phyloP scores from a whole-genome alignment of 768 basidiomycete genomes.

The Boletus vinaceobasis region DNA sequence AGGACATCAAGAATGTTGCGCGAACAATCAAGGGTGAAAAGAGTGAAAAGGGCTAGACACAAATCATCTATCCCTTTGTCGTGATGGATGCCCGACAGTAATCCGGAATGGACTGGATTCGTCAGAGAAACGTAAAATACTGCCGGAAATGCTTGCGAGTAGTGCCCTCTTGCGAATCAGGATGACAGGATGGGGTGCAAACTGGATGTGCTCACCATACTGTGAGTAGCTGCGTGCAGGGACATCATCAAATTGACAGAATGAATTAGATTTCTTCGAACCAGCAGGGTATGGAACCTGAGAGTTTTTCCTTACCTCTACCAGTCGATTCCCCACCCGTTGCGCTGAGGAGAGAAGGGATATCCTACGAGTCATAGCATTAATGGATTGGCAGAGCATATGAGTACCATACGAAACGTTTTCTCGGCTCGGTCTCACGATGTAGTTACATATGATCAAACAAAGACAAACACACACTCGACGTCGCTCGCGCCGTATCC shows the following conservation, averaged over 20 bases:
- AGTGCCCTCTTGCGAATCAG: background rate
- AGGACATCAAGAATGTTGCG: constrained; percentile 5
- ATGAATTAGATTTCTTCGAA: background rate
- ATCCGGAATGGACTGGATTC: background rate
- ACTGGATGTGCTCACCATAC: background rate
- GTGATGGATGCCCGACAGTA: background rate
- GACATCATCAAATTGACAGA: background rate
- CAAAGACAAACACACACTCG: constrained; percentile 17
- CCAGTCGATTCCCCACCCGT: background rate
- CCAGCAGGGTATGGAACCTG: background rate
- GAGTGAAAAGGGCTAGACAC: background rate
- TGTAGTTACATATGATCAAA: constrained; percentile 7
- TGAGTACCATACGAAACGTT: too few relatives aligned
- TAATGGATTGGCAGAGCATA: too few relatives aligned
- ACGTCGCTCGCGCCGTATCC: background rate
- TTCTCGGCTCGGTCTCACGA: too few relatives aligned
- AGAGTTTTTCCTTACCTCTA: background rate
- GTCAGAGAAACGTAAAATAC: background rate
- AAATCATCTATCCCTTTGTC: background rate
- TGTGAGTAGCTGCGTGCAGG: background rate
- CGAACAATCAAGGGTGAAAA: background rate
- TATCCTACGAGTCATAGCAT: background rate
- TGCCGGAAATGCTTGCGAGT: background rate
- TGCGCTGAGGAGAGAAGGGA: background rate
- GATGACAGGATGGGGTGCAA: background rate